A percentile compares a stretch with the other conserved stretches of the same genome.
Evolutionary conservation across 2,329 filamentous ascomycete species (phyloP).

Genomic region (Ophiostoma triangulosporum): DNA sequence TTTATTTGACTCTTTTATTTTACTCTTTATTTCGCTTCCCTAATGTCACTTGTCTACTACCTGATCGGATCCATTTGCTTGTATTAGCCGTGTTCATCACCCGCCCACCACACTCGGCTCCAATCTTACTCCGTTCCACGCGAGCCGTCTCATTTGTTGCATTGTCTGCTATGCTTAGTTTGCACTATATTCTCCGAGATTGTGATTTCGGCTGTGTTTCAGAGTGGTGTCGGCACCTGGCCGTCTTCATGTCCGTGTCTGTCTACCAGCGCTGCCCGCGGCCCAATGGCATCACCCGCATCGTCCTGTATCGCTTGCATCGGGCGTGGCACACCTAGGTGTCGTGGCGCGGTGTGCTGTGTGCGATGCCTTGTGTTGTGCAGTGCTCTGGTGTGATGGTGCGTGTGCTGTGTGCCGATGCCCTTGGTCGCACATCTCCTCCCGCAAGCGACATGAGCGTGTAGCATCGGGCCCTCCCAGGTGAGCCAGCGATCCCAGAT

Average conservation of each 20-base stretch:
- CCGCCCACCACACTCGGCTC: background rate
- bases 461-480: background rate
- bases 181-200: background rate
- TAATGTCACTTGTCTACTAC: no score
- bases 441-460: background rate
- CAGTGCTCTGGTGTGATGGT: background rate
- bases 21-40: background rate
- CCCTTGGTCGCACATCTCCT: background rate
- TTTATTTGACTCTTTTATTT: background rate
- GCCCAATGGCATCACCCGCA: background rate
- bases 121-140: background rate
- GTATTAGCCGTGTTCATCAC: no score
- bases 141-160: background rate
- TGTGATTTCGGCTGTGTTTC: background rate
- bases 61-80: no score
- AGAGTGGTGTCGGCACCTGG: background rate
- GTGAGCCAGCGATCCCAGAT: background rate
- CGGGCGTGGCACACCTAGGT: background rate
- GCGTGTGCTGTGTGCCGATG: background rate
- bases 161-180: background rate
- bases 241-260: background rate
- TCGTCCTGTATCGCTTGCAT: background rate
- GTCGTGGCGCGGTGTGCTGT: background rate
- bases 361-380: background rate
- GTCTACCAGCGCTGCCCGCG: background rate